Evolutionary conservation across 2,329 filamentous ascomycete genomes (phyloP), one percentile per base, ranked within the genome.

Genomic region (Xenoacremonium recifei): DNA sequence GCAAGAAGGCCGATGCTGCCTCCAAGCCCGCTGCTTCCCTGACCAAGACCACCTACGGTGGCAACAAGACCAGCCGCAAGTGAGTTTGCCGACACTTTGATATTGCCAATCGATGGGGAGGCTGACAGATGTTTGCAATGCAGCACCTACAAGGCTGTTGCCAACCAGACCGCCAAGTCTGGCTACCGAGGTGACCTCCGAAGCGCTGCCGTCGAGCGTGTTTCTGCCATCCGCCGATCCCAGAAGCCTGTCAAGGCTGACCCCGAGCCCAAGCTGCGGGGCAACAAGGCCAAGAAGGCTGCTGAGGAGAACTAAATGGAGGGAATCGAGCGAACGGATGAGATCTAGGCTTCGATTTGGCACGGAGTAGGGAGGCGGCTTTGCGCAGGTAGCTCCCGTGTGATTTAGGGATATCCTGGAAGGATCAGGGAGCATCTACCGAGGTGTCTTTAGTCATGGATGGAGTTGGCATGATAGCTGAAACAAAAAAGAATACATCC

Each of bases 71-170:
- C 58, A 82, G 77, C 67, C 85, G 88, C 76, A 93, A 91, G 68
- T 71, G 47, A 65, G 66, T 65, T 40, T 17, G 15, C 30, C n/a
- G n/a, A n/a, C n/a, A n/a, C n/a, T n/a, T n/a, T 9, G 18, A 23
- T 10, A 16, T 17, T 15, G 13, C 13, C 6, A 17, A 40, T 15
- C n/a, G n/a, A n/a, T n/a, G n/a, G n/a, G n/a, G n/a, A n/a, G n/a
- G n/a, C n/a, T n/a, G n/a, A 5, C 11, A 30, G 27, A 5, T n/a
- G n/a, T n/a, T n/a, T 39, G 23, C 38, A 42, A 44, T 53, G 37
- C 55, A 93, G 89, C 81, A 85, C 87, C 75, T 97, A 91, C 84
- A 88, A 87, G 77, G 79, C 80, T 62, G 82, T 97, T 68, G 90
- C 90, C 74, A 86, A 82, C 77, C 76, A 78, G 68, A 82, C 84